Evolutionary conservation across 768 basidiomycete species (phyloP).

Genomic region (Scleroderma bovista): DNA sequence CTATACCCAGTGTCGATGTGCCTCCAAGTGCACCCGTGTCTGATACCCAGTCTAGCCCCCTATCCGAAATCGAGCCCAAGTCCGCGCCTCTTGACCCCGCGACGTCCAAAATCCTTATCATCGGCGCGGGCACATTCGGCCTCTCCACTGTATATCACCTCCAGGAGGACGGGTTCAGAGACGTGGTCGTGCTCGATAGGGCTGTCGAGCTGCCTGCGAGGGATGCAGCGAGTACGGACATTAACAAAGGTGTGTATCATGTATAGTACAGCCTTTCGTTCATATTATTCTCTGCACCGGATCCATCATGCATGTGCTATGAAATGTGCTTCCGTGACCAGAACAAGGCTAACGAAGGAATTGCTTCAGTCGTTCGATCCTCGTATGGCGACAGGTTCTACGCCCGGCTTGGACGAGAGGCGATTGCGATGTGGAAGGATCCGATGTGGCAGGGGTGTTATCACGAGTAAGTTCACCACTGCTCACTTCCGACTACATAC

Average conservation of each 20-base stretch:
- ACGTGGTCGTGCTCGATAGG: constrained; percentile 75
- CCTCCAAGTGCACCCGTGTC: neutral
- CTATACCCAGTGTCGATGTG: too few relatives aligned
- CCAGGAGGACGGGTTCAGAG: constrained; percentile 57
- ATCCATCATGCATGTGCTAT: neutral
- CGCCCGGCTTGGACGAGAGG: constrained; percentile 64
- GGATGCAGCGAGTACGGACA: constrained; percentile 68
- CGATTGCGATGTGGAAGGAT: constrained; percentile 73
- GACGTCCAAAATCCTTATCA: constrained; percentile 40
- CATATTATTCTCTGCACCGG: neutral
- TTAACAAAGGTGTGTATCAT: constrained; percentile 32
- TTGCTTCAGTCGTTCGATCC: constrained; percentile 58
- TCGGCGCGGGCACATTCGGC: constrained; percentile 85
- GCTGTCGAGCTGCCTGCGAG: constrained; percentile 65
- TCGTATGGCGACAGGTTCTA: constrained; percentile 70
- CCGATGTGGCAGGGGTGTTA: constrained; percentile 68
- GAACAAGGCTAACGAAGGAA: neutral
- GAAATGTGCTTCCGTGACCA: too few relatives aligned
- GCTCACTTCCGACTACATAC: too few relatives aligned
- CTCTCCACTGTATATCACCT: constrained; percentile 82
- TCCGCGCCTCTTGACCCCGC: neutral
- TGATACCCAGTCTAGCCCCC: neutral
- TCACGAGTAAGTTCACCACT: constrained; percentile 81
- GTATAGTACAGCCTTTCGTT: neutral
- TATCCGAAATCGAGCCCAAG: constrained; percentile 1